Evolutionary conservation across 78 protist species (phyloP), one percentile per base, ranked within the genome.

Genomic region (Dictyostelium purpureum): DNA sequence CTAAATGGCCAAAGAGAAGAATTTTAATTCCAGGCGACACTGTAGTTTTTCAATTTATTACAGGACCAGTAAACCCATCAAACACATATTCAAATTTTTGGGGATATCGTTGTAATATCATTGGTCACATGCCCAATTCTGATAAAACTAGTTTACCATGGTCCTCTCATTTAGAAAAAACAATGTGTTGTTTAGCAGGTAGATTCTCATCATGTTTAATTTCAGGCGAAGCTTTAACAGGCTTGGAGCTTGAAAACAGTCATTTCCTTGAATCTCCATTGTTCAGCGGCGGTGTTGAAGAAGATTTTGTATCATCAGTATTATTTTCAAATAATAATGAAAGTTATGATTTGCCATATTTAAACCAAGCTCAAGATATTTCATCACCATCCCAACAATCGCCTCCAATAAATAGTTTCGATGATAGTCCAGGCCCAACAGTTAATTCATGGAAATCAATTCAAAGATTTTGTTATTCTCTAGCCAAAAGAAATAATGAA

Each of bases 21-120:
- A 75, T 92, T 18, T 26, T 92, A 31, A 78, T 92, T 26, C 95
- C 95, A 9, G 95, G 95, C 38, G 95, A 92, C 77, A 85, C 89
- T 1, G 95, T 92, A 14, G 80, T 78, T 0, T 71, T 92, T 57
- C 95, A 81, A 59, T 92, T 92, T 21, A 54, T 79, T 1, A 42
- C 87, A 11, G 73, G 88, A 0, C 26, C 76, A 7, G 73, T 56
- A 4, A 74, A 40, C 0, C 37, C 79, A 56, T 26, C 19, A 18
- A 49, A 51, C 21, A 45, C 79, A 2, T 67, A 69, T 19, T 88
- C 81, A 21, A 67, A 69, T 38, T 70, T 38, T 43, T 92, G 95
- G 95, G 95, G 95, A 12, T 92, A 81, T 28, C 74, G 90, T 61
- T 75, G 87, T 26, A 71, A 73, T 33, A 77, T 92, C 51, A 78